These are phyloP conservation scores for Corchorus capsularis DNA, from an alignment of 345 rosid genomes.

Conservation along the genomic window DNA sequence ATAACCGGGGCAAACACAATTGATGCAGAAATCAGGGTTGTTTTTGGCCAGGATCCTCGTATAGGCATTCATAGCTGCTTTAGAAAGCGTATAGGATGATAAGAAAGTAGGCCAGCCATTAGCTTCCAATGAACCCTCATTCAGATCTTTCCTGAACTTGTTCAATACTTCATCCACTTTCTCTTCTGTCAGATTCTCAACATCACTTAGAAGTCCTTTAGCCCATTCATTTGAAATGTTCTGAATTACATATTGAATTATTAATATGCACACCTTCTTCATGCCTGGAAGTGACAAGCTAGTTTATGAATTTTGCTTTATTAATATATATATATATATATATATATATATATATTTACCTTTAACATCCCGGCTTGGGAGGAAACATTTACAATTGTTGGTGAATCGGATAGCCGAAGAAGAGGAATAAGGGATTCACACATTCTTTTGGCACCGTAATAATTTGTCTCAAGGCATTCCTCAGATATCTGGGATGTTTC, in stretches of 20 bases:
- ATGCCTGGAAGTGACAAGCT: no score
- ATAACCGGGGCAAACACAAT: conserved; percentile 37
- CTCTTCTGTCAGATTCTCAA: conserved; percentile 33
- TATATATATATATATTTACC: conserved; percentile 37
- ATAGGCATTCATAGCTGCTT: conserved; percentile 37
- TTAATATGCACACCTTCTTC: background rate
- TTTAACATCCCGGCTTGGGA: conserved; percentile 32
- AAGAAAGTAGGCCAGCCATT: conserved; percentile 29
- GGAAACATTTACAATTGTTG: conserved; percentile 55
- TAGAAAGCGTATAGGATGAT: conserved; percentile 32
- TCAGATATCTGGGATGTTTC: conserved; percentile 38
- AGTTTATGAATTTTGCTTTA: no score
- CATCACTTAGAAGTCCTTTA: conserved; percentile 24
- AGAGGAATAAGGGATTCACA: conserved; percentile 49
- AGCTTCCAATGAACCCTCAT: conserved; percentile 27
- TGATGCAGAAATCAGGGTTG: conserved; percentile 23
- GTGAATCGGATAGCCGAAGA: conserved; percentile 47
- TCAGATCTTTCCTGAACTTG: conserved; percentile 30
- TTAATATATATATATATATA: no score
- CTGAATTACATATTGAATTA: conserved; percentile 22
- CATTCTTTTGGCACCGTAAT: conserved; percentile 49
- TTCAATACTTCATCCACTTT: conserved; percentile 33
- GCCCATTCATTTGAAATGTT: conserved; percentile 31
- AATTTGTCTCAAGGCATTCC: conserved; percentile 48
- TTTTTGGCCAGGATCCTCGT: conserved; percentile 32